These are phyloP conservation scores for Monosporozyma aerobia DNA, from an alignment of 805 yeast genomes.

Conservation along the genomic window DNA sequence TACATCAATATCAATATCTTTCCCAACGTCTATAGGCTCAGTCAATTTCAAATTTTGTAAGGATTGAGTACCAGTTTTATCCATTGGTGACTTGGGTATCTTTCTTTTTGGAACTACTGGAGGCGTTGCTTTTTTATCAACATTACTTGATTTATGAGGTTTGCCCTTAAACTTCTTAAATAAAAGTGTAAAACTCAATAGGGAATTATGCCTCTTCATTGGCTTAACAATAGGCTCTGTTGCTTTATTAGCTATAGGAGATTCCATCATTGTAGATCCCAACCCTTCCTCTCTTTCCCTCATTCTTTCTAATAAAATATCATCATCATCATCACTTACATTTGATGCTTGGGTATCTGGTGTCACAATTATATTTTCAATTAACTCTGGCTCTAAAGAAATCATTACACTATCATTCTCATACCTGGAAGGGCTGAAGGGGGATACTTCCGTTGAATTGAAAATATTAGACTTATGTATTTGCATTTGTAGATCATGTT, in stretches of 20 bases:
- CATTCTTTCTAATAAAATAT: neutral
- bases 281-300: neutral
- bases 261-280: neutral
- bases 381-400: neutral
- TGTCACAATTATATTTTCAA: neutral
- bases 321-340: neutral
- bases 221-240: neutral
- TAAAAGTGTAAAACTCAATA: neutral
- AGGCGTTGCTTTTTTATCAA: neutral
- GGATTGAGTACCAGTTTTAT: neutral
- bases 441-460: neutral
- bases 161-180: slow-evolving; percentile 2
- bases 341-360: neutral
- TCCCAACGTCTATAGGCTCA: slow-evolving; percentile 1
- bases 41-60: neutral
- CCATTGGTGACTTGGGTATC: neutral
- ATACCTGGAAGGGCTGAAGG: neutral
- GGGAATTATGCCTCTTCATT: neutral
- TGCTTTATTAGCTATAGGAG: neutral
- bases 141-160: neutral
- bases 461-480: neutral
- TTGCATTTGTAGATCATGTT: neutral
- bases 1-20: slow-evolving; percentile 7
- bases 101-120: neutral
- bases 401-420: neutral